Evolutionary conservation across 2,329 filamentous ascomycete species (phyloP).

Genomic region (Fusarium xylarioides): DNA sequence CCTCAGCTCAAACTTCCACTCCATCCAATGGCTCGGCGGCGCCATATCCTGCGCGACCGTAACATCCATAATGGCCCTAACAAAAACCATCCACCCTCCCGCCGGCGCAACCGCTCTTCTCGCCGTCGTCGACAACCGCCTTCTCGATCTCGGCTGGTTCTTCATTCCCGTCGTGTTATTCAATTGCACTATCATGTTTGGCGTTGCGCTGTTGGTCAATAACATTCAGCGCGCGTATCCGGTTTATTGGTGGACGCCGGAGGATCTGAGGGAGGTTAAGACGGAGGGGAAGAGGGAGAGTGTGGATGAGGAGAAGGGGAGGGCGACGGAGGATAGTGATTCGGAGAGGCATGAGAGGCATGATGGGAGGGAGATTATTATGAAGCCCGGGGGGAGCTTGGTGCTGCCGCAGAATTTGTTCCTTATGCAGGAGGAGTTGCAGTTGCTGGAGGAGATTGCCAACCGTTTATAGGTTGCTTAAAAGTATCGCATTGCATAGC

Average conservation of each 20-base stretch:
- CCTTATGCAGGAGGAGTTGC: constrained; percentile 50
- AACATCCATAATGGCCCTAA: constrained; percentile 72
- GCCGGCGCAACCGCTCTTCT: constrained; percentile 78
- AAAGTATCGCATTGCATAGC: neutral
- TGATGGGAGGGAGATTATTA: constrained; percentile 45
- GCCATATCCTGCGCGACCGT: constrained; percentile 71
- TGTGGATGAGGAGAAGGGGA: constrained; percentile 27
- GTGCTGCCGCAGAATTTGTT: constrained; percentile 49
- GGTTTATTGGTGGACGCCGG: constrained; percentile 74
- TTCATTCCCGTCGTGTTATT: constrained; percentile 71
- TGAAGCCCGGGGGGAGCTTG: constrained; percentile 46
- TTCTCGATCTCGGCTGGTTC: constrained; percentile 72
- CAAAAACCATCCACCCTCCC: constrained; percentile 77
- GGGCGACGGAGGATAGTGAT: constrained; percentile 21
- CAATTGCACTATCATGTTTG: constrained; percentile 68
- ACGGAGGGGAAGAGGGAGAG: constrained; percentile 1
- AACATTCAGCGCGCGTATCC: constrained; percentile 75
- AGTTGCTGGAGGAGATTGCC: constrained; percentile 49
- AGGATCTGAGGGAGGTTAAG: constrained; percentile 33
- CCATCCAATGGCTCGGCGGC: constrained; percentile 70
- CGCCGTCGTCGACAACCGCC: constrained; percentile 66
- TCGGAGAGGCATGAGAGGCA: constrained; percentile 27
- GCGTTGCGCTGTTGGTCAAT: constrained; percentile 70
- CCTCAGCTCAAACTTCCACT: constrained; percentile 55
- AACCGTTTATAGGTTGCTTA: constrained; percentile 42